These are phyloP conservation scores for Hylodesmum podocarpum DNA, from an alignment of 306 rosid genomes.

Conservation along the genomic window DNA sequence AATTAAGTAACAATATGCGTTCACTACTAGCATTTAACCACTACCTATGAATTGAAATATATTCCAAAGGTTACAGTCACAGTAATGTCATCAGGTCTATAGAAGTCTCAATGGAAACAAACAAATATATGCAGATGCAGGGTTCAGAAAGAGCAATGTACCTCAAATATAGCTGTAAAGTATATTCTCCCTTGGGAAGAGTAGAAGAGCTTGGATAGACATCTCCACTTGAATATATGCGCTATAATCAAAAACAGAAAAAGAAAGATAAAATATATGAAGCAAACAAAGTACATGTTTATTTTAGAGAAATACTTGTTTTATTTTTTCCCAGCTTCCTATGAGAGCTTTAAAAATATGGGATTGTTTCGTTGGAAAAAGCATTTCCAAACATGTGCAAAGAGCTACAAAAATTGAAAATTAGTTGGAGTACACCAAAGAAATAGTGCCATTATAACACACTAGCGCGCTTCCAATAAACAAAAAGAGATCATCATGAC, in stretches of 20 bases:
- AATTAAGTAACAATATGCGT: conserved; percentile 11
- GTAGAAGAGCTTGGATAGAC: conserved; percentile 72
- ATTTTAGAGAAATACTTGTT: neutral
- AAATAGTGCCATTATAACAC: neutral
- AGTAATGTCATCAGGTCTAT: neutral
- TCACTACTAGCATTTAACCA: neutral
- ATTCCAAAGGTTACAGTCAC: neutral
- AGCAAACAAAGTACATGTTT: neutral
- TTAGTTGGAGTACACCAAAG: conserved; percentile 2
- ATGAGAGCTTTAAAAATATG: neutral
- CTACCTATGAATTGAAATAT: neutral
- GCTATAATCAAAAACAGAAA: conserved; percentile 50
- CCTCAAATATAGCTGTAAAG: conserved; percentile 78
- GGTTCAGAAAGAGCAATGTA: conserved; percentile 36
- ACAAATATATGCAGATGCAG: conserved; percentile 1
- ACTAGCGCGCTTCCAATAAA: too few relatives aligned
- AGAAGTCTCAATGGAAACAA: conserved; percentile 24
- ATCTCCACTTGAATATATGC: conserved; percentile 80
- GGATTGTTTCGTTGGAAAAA: neutral
- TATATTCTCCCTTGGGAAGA: conserved; percentile 95
- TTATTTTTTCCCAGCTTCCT: neutral
- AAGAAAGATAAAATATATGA: conserved; percentile 20
- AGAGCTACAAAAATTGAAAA: conserved; percentile 14
- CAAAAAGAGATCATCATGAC: too few relatives aligned
- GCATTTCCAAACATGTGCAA: neutral